Evolutionary conservation across 2,329 filamentous ascomycete species (phyloP).

Genomic region (Huntiella savannae): DNA sequence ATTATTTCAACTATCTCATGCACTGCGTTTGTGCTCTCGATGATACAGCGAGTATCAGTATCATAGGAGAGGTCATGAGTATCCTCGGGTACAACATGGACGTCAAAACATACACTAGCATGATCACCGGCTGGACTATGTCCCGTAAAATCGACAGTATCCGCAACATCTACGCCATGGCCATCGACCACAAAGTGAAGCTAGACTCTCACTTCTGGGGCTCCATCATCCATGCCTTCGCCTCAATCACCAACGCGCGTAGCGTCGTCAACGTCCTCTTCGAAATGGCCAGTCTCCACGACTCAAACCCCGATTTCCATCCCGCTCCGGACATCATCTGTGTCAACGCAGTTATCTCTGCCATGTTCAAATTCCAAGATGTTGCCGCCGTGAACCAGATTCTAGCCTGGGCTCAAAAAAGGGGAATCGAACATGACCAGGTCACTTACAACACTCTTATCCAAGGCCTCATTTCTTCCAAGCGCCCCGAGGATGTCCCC

Average conservation of each 20-base stretch:
- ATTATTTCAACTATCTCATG: conserved; percentile 21
- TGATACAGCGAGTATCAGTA: conserved; percentile 11
- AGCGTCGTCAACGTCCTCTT: conserved; percentile 43
- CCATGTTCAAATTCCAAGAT: conserved; percentile 33
- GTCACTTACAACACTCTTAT: conserved; percentile 53
- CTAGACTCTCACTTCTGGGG: conserved; percentile 54
- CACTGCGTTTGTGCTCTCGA: conserved; percentile 22
- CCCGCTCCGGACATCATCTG: conserved; percentile 41
- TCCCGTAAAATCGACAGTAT: conserved; percentile 40
- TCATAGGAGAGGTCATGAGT: conserved; percentile 25
- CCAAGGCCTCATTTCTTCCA: conserved; percentile 33
- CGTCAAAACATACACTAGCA: conserved; percentile 46
- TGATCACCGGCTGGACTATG: conserved; percentile 51
- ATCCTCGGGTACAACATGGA: conserved; percentile 31
- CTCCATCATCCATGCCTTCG: conserved; percentile 45
- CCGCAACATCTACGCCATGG: conserved; percentile 46
- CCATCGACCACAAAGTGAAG: conserved; percentile 34
- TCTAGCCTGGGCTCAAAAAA: conserved; percentile 37
- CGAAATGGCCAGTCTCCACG: conserved; percentile 32
- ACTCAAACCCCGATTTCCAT: conserved; percentile 14
- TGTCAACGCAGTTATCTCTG: conserved; percentile 52
- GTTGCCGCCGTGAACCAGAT: conserved; percentile 31
- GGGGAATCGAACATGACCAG: conserved; percentile 36
- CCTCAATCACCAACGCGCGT: conserved; percentile 33
- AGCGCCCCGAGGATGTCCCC: conserved; percentile 28